These are phyloP conservation scores for Colletotrichum shisoi DNA, from an alignment of 2,329 filamentous ascomycete genomes.

Conservation along the genomic window DNA sequence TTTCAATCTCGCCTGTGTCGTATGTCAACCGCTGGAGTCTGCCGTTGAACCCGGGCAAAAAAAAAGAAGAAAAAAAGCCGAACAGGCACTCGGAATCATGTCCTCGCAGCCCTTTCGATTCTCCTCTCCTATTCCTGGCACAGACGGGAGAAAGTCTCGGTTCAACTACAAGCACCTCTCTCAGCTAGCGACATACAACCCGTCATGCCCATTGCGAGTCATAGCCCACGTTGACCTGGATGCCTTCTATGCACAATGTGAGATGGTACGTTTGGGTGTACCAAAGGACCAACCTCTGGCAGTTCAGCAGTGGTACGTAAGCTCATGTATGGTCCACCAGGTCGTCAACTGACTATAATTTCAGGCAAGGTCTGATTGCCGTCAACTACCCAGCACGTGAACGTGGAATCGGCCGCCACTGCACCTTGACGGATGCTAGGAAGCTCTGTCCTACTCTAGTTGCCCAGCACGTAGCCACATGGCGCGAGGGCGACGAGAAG, in stretches of 20 bases:
- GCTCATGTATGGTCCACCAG: neutral
- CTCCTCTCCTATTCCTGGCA: conserved; percentile 34
- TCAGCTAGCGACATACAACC: conserved; percentile 74
- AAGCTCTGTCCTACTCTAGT: conserved; percentile 86
- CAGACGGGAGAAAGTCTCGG: conserved; percentile 58
- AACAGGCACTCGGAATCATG: conserved; percentile 28
- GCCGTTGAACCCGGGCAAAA: neutral
- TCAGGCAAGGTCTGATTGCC: conserved; percentile 87
- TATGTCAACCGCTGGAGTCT: neutral
- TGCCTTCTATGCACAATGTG: conserved; percentile 97
- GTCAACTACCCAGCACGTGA: conserved; percentile 92
- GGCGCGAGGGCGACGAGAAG: conserved; percentile 87
- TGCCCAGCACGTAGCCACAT: conserved; percentile 92
- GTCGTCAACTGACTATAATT: conserved; percentile 6
- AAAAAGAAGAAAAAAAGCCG: neutral
- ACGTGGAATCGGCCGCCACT: conserved; percentile 80
- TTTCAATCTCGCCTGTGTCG: neutral
- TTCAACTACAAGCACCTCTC: conserved; percentile 87
- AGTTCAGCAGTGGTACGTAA: conserved; percentile 83
- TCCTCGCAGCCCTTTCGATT: conserved; percentile 37
- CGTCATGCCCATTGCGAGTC: conserved; percentile 80
- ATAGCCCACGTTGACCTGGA: conserved; percentile 94
- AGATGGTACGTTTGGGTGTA: conserved; percentile 83
- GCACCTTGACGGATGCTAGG: conserved; percentile 80
- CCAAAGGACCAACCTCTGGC: conserved; percentile 81